Evolutionary conservation across 495 filamentous ascomycete species (phyloP).

Genomic region (Aspergillus ostianus): DNA sequence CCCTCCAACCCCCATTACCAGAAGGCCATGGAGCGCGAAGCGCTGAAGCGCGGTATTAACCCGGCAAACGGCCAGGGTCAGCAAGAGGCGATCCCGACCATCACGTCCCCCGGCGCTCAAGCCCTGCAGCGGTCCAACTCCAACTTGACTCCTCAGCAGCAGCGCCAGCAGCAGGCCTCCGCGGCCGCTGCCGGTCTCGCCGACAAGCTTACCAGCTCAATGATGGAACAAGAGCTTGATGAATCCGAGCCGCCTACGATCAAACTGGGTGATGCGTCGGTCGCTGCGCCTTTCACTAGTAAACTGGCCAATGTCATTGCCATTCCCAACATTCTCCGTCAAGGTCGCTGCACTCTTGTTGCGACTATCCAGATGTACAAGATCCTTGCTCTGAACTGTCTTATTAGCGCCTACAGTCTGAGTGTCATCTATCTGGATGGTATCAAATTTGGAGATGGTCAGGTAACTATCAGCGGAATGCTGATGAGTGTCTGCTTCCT

Average conservation of each 20-base stretch:
- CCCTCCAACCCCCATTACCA: constrained; percentile 92
- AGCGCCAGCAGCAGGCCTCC: constrained; percentile 61
- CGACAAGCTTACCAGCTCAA: constrained; percentile 79
- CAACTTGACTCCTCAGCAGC: constrained; percentile 52
- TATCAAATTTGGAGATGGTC: constrained; percentile 98
- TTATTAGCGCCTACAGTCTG: constrained; percentile 97
- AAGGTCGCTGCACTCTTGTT: constrained; percentile 94
- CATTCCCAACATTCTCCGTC: constrained; percentile 96
- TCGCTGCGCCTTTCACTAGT: constrained; percentile 95
- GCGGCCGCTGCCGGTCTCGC: constrained; percentile 74
- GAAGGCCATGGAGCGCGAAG: constrained; percentile 84
- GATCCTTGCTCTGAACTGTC: constrained; percentile 95
- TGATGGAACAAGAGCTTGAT: constrained; percentile 89
- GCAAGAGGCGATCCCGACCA: constrained; percentile 60
- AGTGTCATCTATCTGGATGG: constrained; percentile 96
- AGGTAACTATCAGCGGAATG: constrained; percentile 99
- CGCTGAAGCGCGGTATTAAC: constrained; percentile 61
- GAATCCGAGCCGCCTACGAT: constrained; percentile 92
- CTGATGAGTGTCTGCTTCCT: constrained; percentile 99
- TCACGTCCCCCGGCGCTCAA: constrained; percentile 69
- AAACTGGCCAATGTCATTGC: constrained; percentile 97
- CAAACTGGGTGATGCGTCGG: constrained; percentile 96
- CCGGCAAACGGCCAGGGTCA: constrained; percentile 38
- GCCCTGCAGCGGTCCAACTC: constrained; percentile 59
- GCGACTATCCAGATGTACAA: constrained; percentile 99